phyloP scores from a whole-genome alignment of 169 alveolate species.

The Eimeria praecox region DNA sequence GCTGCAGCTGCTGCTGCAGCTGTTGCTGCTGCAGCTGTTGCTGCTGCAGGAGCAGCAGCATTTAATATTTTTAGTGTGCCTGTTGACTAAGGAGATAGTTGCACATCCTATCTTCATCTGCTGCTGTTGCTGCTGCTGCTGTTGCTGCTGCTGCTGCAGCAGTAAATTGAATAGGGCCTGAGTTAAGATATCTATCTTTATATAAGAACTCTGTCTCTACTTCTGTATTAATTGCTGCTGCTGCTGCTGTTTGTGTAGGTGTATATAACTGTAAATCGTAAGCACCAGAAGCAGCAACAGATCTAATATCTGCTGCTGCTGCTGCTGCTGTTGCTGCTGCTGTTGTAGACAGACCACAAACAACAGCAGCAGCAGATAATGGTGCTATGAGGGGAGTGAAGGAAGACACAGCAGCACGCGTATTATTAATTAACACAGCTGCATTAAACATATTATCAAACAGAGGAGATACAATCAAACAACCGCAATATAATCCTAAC shows the following conservation, averaged over 20 bases:
- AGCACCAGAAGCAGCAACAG: conserved; percentile 7
- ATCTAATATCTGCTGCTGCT: not conserved
- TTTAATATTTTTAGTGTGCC: not conserved
- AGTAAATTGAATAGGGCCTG: not conserved
- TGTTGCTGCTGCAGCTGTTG: too few species aligned
- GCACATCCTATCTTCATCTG: conserved; percentile 17
- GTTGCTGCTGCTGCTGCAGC: conserved; percentile 9
- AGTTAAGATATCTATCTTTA: not conserved
- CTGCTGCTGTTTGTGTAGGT: conserved; percentile 1
- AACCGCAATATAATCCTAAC: conserved; percentile 31
- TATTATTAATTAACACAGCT: not conserved
- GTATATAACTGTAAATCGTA: not conserved
- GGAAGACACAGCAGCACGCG: not conserved
- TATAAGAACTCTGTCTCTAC: not conserved
- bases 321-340: not conserved
- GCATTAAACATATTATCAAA: not conserved
- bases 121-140: not conserved
- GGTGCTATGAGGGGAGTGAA: conserved; percentile 9
- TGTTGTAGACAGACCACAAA: conserved; percentile 11
- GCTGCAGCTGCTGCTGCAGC: too few species aligned
- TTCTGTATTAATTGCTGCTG: not conserved
- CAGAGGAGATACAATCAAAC: not conserved
- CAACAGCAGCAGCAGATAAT: not conserved
- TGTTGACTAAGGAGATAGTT: conserved; percentile 12
- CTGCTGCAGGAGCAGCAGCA: too few species aligned